A percentile compares a stretch with the other conserved stretches of the same genome.
phyloP scores from a whole-genome alignment of 257 asterid species.

The Vinca minor region DNA sequence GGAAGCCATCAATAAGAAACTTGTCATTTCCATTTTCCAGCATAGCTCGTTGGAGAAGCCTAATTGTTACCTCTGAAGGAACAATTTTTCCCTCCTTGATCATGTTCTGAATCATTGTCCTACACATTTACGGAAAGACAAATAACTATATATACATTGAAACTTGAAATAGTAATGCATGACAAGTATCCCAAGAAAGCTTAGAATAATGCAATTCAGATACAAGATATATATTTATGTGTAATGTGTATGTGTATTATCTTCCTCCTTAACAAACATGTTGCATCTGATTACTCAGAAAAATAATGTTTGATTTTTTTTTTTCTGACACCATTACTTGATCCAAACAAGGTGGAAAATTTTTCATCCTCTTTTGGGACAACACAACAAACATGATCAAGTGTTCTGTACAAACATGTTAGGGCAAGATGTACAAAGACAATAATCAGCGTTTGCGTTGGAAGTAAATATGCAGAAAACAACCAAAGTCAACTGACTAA shows the following conservation, averaged over 20 bases:
- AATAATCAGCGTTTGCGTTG: neutral
- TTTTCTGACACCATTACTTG: neutral
- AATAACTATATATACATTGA: neutral
- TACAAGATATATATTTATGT: neutral
- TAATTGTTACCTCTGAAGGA: conserved; percentile 82
- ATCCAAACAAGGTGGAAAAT: neutral
- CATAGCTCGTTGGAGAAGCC: conserved; percentile 71
- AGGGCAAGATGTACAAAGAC: neutral
- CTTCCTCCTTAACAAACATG: neutral
- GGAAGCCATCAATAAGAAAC: conserved; percentile 94
- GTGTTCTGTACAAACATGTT: neutral
- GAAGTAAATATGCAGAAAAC: neutral
- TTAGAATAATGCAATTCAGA: neutral
- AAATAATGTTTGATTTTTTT: neutral
- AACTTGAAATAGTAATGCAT: neutral
- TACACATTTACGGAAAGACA: conserved; percentile 15
- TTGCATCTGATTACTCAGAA: neutral
- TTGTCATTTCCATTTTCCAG: conserved; percentile 62
- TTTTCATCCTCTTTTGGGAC: neutral
- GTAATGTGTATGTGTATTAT: neutral
- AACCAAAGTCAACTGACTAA: neutral
- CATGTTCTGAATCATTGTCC: conserved; percentile 80
- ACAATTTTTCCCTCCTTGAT: conserved; percentile 87
- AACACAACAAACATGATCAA: neutral
- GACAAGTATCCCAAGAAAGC: neutral